These are phyloP conservation scores for Ceriops zippeliana DNA, from an alignment of 345 rosid species.

Conservation along the genomic window DNA sequence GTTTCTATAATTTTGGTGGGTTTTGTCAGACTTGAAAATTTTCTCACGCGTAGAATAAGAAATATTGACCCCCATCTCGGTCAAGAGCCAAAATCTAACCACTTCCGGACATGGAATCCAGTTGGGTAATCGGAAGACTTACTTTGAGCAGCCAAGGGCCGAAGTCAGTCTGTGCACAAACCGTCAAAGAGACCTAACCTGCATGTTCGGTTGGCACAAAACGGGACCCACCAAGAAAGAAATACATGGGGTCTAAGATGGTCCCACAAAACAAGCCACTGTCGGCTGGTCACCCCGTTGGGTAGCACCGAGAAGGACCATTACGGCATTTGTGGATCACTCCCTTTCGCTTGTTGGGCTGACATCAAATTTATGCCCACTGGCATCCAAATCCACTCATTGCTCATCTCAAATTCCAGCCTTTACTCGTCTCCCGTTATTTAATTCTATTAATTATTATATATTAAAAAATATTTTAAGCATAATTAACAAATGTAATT, in stretches of 20 bases:
- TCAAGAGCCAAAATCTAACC: no score
- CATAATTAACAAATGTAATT: no score
- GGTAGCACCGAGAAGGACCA: conserved; percentile 56
- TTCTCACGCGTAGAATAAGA: no score
- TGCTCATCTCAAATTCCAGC: conserved; percentile 11
- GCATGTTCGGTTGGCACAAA: conserved; percentile 5
- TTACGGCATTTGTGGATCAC: conserved; percentile 20
- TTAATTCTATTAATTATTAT: no score
- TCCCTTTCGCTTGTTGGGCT: conserved; percentile 27
- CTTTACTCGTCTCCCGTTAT: neutral
- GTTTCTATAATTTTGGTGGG: no score
- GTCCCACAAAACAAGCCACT: conserved; percentile 23
- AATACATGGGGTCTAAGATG: neutral
- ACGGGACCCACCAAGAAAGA: conserved; percentile 26
- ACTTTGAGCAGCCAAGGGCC: neutral
- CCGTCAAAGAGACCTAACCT: conserved; percentile 13
- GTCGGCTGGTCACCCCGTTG: conserved; percentile 78
- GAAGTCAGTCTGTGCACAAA: neutral
- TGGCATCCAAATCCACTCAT: conserved; percentile 11
- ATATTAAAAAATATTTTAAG: no score
- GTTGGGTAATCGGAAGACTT: neutral
- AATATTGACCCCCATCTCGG: no score
- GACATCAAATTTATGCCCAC: conserved; percentile 42
- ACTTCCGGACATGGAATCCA: no score
- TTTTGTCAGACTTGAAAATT: no score